Percentiles rank a stretch among this genome's conserved stretches.
phyloP scores from a whole-genome alignment of 345 rosid species.

The Citrus hindsii region DNA sequence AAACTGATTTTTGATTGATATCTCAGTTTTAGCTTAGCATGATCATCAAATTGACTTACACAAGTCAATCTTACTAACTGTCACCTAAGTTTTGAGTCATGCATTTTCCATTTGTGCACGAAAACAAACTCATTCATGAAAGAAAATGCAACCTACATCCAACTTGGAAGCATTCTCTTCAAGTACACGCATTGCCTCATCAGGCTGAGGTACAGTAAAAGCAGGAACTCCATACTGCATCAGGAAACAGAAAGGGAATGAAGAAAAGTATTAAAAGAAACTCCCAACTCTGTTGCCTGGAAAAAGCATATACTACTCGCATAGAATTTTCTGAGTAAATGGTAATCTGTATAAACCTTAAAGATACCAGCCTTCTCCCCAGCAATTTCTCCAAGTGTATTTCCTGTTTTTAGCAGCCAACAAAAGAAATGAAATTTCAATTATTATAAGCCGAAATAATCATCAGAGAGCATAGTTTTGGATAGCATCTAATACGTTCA shows the following conservation, averaged over 20 bases:
- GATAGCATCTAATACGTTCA: not conserved
- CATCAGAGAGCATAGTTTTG: not conserved
- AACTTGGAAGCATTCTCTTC: slow-evolving; percentile 66
- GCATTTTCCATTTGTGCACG: not conserved
- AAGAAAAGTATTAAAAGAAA: not conserved
- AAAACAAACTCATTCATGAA: slow-evolving; percentile 1
- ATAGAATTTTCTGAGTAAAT: slow-evolving; percentile 7
- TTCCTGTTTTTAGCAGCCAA: slow-evolving; percentile 50
- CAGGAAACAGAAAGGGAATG: not conserved
- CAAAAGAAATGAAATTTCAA: slow-evolving; percentile 16
- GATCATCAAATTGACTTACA: not conserved
- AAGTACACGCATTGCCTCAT: slow-evolving; percentile 93
- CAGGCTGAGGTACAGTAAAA: slow-evolving; percentile 91
- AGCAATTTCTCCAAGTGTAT: slow-evolving; percentile 93
- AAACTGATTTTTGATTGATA: not conserved
- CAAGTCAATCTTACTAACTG: not conserved
- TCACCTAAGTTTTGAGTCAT: slow-evolving; percentile 1
- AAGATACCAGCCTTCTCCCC: slow-evolving; percentile 98
- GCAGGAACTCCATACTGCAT: slow-evolving; percentile 80
- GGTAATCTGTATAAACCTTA: slow-evolving; percentile 52
- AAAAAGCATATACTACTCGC: slow-evolving; percentile 1
- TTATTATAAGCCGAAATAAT: not conserved
- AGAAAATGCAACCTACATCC: slow-evolving; percentile 50
- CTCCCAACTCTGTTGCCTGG: not conserved
- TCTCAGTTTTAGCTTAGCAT: not conserved